Evolutionary conservation across 2,329 filamentous ascomycete species (phyloP).

Genomic region (Xylariaceae sp.): DNA sequence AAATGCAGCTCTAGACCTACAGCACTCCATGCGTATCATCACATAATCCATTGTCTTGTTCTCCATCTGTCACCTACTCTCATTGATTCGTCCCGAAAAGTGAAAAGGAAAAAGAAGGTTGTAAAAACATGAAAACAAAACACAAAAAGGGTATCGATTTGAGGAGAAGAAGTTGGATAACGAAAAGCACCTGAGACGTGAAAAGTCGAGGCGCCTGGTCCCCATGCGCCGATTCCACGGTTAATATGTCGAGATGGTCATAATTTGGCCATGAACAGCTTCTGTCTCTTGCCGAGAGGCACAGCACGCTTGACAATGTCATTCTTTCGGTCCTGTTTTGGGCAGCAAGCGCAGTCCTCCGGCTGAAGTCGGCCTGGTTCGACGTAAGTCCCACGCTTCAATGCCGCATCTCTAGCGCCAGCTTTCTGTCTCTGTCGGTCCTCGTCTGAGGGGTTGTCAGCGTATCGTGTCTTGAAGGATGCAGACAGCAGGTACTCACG

Average conservation of each 20-base stretch:
- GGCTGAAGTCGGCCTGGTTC: slow-evolving; percentile 14
- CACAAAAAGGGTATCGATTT: not conserved
- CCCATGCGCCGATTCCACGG: no score
- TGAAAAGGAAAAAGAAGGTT: not conserved
- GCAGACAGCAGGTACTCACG: slow-evolving; percentile 34
- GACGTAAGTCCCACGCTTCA: slow-evolving; percentile 17
- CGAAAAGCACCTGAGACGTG: not conserved
- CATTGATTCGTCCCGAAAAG: not conserved
- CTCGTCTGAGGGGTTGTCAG: slow-evolving; percentile 14
- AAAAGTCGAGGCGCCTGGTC: no score
- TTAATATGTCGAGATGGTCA: no score
- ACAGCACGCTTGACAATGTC: slow-evolving; percentile 10
- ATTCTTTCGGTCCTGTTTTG: slow-evolving; percentile 20
- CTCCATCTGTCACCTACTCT: no score
- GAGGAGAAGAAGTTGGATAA: not conserved
- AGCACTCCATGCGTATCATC: no score
- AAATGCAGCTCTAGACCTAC: no score
- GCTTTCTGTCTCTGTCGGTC: slow-evolving; percentile 19
- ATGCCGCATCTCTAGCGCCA: slow-evolving; percentile 17
- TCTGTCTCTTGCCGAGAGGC: not conserved
- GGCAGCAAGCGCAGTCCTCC: slow-evolving; percentile 27
- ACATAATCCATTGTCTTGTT: no score
- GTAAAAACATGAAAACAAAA: not conserved
- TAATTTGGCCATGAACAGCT: no score
- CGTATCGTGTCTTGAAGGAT: not conserved